Evolutionary conservation across 1,284 basidiomycete genomes (phyloP), one percentile per base, ranked within the genome.

Genomic region (Apiotrichum siamense): DNA sequence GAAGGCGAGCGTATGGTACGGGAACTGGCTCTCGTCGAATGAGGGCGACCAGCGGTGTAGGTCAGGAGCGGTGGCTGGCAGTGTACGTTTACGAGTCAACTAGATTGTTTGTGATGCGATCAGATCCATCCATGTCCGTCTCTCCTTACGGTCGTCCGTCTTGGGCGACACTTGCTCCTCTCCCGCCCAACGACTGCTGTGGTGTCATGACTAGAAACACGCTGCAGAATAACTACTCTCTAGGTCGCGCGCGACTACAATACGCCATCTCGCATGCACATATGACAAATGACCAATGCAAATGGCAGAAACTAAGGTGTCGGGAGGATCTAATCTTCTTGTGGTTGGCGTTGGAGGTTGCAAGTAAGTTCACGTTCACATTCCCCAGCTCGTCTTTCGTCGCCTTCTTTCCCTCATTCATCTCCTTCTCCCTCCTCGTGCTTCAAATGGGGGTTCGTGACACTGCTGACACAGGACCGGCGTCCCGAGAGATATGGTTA

Each of bases 231-330:
- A 44, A n/a, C n/a, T n/a, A n/a, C n/a, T n/a, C n/a, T n/a, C 31
- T 44, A 43, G 27, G 40, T 29, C 12, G n/a, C 29, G 26, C 40
- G 49, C 42, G 43, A 51, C 49, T 51, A 51, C 44, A 50, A 42
- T 40, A 38, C 42, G 43, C 32, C 37, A 38, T 39, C 44, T 44
- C 45, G 45, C 44, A 51, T 51, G 49, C 49, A 61, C 49, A 51
- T n/a, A n/a, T 50, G 49, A 44, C 49, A 50, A 41, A 49, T 43
- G 25, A 43, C 39, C 35, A 15, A 37, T 31, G 9, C 2, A 41
- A 41, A 26, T 41, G 20, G n/a, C n/a, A n/a, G n/a, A n/a, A n/a
- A n/a, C n/a, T n/a, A n/a, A n/a, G n/a, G 47, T 25, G 29, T 26
- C 23, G 31, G 24, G 42, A 41, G 42, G 40, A 49, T 43, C 33